A percentile compares a stretch with the other conserved stretches of the same genome.
These are phyloP conservation scores for Cladorrhinum sp. DNA, from an alignment of 2,329 filamentous ascomycete genomes.

Conservation along the genomic window DNA sequence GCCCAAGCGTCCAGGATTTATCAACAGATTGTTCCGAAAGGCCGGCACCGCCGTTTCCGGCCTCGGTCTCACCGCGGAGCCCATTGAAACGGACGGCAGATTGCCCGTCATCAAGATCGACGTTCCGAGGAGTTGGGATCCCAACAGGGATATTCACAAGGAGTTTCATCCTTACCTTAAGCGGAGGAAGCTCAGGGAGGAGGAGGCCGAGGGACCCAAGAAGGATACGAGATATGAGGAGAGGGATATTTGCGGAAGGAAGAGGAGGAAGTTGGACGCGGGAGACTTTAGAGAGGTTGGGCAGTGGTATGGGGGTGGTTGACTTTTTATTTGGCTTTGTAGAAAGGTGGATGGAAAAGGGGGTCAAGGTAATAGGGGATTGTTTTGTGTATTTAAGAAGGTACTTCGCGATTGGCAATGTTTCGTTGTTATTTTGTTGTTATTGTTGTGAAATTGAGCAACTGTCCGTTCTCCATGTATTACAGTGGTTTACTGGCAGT, in stretches of 20 bases:
- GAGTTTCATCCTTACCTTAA: not conserved
- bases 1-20: no score
- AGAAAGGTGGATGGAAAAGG: not conserved
- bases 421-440: no score
- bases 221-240: not conserved
- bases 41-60: not conserved
- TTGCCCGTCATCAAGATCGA: not conserved
- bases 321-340: no score
- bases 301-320: not conserved
- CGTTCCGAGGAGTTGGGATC: not conserved
- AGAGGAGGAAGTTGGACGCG: not conserved
- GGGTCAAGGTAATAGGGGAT: no score
- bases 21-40: no score
- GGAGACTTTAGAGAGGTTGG: not conserved
- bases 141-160: not conserved
- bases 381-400: no score
- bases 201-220: not conserved
- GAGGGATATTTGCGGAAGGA: not conserved
- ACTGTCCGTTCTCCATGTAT: no score
- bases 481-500: no score
- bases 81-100: not conserved
- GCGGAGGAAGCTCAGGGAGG: not conserved
- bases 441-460: no score
- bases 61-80: not conserved
- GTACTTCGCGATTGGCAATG: no score